Conservation (phyloP, 2,329 filamentous ascomycete genomes). For the Dothiorella sarmentorum region DNA sequence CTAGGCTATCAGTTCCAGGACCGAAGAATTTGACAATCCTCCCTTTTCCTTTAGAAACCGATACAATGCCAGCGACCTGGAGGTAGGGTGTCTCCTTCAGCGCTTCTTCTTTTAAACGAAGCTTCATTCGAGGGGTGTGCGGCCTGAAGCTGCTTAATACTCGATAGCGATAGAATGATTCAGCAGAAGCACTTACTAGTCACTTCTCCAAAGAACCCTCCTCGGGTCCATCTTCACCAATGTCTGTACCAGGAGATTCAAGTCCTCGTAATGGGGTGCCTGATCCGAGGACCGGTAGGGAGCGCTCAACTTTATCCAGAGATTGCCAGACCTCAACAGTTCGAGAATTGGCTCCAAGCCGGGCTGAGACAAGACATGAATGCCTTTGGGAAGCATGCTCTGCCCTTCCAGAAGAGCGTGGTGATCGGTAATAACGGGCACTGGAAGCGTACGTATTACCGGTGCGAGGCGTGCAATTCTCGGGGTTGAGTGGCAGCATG, state of each 20-base stretch:
- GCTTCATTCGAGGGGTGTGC: slow-evolving; percentile 39
- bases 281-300: slow-evolving; percentile 36
- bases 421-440: slow-evolving; percentile 31
- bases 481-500: slow-evolving; percentile 32
- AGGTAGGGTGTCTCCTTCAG: slow-evolving; percentile 33
- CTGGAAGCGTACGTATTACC: slow-evolving; percentile 25
- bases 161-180: no score
- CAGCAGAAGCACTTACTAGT: slow-evolving; percentile 28
- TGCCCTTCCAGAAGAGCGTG: slow-evolving; percentile 36
- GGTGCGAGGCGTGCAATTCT: slow-evolving; percentile 28
- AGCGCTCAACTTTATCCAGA: slow-evolving; percentile 40
- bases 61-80: slow-evolving; percentile 35
- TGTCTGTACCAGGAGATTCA: slow-evolving; percentile 30
- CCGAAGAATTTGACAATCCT: slow-evolving; percentile 39
- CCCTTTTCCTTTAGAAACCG: slow-evolving; percentile 36
- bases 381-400: slow-evolving; percentile 29
- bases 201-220: slow-evolving; percentile 39
- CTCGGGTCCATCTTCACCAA: slow-evolving; percentile 34
- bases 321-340: slow-evolving; percentile 30
- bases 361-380: slow-evolving; percentile 29
- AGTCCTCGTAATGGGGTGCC: slow-evolving; percentile 32
- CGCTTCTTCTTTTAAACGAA: slow-evolving; percentile 33
- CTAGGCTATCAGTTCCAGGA: slow-evolving; percentile 30
- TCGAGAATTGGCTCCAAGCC: slow-evolving; percentile 31
- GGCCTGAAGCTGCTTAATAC: slow-evolving; percentile 28